Evolutionary conservation across 2,329 filamentous ascomycete genomes (phyloP).

Genomic region (Diplodia corticola): DNA sequence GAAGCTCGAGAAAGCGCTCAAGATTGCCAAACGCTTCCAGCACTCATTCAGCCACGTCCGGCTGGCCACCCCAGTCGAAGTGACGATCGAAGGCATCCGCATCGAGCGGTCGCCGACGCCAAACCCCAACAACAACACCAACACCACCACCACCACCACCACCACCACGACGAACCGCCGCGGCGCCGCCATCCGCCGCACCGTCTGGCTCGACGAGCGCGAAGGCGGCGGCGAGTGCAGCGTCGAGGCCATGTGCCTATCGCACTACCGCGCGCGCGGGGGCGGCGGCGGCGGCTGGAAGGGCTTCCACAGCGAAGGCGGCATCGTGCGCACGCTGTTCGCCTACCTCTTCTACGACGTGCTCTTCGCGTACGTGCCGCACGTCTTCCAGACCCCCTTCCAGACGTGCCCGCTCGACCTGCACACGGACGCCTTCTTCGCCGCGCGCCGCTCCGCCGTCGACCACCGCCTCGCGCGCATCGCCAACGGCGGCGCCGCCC

Average conservation of each 20-base stretch:
- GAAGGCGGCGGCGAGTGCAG: conserved; percentile 72
- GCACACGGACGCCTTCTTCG: conserved; percentile 89
- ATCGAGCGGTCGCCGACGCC: conserved; percentile 62
- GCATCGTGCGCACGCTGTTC: conserved; percentile 82
- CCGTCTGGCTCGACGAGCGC: conserved; percentile 74
- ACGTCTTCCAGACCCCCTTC: conserved; percentile 94
- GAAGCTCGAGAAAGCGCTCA: conserved; percentile 84
- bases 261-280: conserved; percentile 75
- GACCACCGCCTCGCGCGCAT: conserved; percentile 85
- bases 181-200: conserved; percentile 67
- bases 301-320: conserved; percentile 90
- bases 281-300: too few relatives aligned
- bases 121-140: conserved; percentile 17
- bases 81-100: conserved; percentile 74
- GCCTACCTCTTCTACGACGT: conserved; percentile 91
- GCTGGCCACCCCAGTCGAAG: conserved; percentile 72
- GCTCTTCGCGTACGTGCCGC: conserved; percentile 88
- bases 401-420: conserved; percentile 93
- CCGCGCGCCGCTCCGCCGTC: conserved; percentile 82
- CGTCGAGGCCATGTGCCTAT: conserved; percentile 93
- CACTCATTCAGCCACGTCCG: conserved; percentile 90
- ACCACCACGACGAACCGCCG: not conserved
- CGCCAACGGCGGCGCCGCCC: conserved; percentile 73
- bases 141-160: conserved; percentile 28
- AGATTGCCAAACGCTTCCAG: conserved; percentile 79